Evolutionary conservation across 768 basidiomycete species (phyloP).

Genomic region (Hortiboletus flavorubellus): DNA sequence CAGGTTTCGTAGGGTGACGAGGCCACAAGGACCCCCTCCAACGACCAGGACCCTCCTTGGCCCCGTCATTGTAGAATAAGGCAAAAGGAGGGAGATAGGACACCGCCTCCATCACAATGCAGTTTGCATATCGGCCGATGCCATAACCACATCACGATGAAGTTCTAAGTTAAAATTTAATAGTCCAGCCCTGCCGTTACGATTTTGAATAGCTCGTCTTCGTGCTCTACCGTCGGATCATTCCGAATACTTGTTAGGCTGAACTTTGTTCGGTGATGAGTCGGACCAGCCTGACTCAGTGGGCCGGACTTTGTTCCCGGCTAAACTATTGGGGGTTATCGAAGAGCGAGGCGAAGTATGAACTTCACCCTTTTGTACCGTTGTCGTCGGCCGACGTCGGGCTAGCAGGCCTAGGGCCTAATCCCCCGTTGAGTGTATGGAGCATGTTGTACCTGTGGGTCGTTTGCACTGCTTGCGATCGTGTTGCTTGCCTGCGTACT

Average conservation of each 20-base stretch:
- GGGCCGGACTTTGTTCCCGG: no score
- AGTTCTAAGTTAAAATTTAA: background rate
- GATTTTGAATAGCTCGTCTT: no score
- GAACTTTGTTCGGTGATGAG: no score
- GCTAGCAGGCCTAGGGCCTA: no score
- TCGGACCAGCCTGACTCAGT: no score
- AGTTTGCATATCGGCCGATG: background rate
- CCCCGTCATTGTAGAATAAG: background rate
- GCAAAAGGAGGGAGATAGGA: background rate
- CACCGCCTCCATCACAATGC: constrained; percentile 4
- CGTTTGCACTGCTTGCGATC: background rate
- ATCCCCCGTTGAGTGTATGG: background rate
- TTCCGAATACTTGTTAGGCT: no score
- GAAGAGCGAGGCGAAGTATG: no score
- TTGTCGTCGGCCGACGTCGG: no score
- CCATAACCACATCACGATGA: background rate
- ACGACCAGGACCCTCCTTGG: constrained; percentile 37
- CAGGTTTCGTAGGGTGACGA: constrained; percentile 49
- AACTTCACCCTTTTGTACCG: no score
- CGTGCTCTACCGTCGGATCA: no score
- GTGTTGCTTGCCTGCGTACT: background rate
- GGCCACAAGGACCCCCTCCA: constrained; percentile 46
- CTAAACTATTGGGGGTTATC: no score
- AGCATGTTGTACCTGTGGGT: background rate
- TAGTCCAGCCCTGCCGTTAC: background rate